Evolutionary conservation across 2,329 filamentous ascomycete genomes (phyloP), one percentile per base, ranked within the genome.

Genomic region (Hortaea werneckii): DNA sequence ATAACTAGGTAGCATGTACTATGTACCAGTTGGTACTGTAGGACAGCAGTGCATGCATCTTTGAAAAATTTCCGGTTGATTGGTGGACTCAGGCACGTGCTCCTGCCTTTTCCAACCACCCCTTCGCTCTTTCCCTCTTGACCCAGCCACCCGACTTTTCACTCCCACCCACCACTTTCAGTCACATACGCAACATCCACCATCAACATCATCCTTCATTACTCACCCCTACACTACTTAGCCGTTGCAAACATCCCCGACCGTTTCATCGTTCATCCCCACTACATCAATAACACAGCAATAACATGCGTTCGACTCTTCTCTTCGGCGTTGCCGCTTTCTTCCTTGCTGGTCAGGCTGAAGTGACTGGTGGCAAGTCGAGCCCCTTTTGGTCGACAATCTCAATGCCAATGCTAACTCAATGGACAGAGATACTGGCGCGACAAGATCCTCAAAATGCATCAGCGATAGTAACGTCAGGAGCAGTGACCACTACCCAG

Each of bases 251-350:
- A 10, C 20, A 39, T 39, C 37, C 37, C 11, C 13, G 10, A n/a
- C 8, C 37, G 11, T 26, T 39, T 10, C 11, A 8, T 26, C 37
- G 7, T 20, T 39, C 10, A 9, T 35, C 2, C 10, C 37, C 11
- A 8, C 44, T 40, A 44, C 46, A 47, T 42, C 43, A 43, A 37
- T 13, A 29, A 35, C 26, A 40, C 49, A 13, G 44, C 40, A 46
- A 41, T 45, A 56, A 57, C 28, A 59, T 59, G 56, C 54, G 51
- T 51, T 53, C 53, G 39, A 44, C 42, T n/a, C n/a, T 50, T 50
- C 47, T 57, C 49, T 26, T 55, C 49, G 51, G 56, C 50, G 49
- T 52, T 41, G 45, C 50, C 47, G 55, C 52, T 37, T 51, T 60
- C 47, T 48, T 57, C 47, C 40, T 50, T 41, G 32, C 54, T 42